phyloP scores from a whole-genome alignment of 495 filamentous ascomycete species.

The Venustampulla echinocandica region DNA sequence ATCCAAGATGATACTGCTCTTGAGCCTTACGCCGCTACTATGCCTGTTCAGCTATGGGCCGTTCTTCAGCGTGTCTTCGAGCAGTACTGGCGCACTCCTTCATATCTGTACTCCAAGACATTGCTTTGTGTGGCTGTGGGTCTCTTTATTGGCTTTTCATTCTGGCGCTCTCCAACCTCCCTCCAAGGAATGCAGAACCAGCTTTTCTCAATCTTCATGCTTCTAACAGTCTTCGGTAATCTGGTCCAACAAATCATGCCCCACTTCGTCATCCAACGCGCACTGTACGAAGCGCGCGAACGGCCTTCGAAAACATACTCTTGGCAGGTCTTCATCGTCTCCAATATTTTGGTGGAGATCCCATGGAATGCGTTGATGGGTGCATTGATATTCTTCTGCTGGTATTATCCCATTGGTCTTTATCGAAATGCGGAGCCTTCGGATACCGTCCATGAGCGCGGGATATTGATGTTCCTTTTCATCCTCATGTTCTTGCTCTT shows the following conservation, averaged over 20 bases:
- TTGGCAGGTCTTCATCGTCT: constrained; percentile 76
- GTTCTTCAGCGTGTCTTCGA: constrained; percentile 64
- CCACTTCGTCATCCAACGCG: constrained; percentile 66
- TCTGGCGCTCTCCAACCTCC: constrained; percentile 61
- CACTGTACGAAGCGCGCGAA: constrained; percentile 79
- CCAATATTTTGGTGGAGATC: constrained; percentile 66
- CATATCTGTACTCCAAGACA: constrained; percentile 71
- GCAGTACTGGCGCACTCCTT: constrained; percentile 84
- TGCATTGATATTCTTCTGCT: constrained; percentile 59
- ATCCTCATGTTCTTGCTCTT: constrained; percentile 50
- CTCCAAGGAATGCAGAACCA: constrained; percentile 80
- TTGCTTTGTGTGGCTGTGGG: constrained; percentile 42
- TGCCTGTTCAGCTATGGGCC: constrained; percentile 42
- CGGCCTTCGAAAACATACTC: constrained; percentile 75
- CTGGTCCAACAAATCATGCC: constrained; percentile 82
- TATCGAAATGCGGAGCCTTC: constrained; percentile 58
- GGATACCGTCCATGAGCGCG: constrained; percentile 23
- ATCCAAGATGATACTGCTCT: constrained; percentile 20
- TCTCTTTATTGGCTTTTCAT: constrained; percentile 84
- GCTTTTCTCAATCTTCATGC: constrained; percentile 79
- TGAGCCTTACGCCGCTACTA: constrained; percentile 49
- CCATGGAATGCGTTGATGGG: constrained; percentile 67
- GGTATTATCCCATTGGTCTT: constrained; percentile 78
- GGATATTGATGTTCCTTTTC: constrained; percentile 34
- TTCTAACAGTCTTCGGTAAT: constrained; percentile 63